Evolutionary conservation across 306 rosid species (phyloP).

Genomic region (Prunus dulcis): DNA sequence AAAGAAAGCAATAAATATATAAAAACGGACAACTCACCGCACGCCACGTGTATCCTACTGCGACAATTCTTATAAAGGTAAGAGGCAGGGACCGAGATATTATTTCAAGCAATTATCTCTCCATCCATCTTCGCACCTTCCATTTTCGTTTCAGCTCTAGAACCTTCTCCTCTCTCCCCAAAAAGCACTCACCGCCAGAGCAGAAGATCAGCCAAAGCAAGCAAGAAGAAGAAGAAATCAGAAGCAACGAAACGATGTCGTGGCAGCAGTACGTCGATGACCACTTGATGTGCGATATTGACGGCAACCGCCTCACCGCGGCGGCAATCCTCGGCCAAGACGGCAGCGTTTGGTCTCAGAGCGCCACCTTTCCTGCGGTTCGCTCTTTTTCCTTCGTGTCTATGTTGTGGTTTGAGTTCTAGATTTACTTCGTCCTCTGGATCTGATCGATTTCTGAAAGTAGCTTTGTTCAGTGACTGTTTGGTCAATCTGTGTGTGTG

Average conservation of each 20-base stretch:
- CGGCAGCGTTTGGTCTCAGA: conserved; percentile 76
- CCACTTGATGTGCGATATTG: conserved; percentile 67
- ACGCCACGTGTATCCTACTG: neutral
- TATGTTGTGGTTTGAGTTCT: neutral
- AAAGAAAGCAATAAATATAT: too few species aligned
- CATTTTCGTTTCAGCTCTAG: neutral
- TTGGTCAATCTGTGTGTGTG: neutral
- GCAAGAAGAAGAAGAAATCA: neutral
- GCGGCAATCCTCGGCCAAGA: conserved; percentile 70
- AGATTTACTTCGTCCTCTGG: neutral
- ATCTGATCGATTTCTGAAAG: neutral
- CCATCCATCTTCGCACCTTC: neutral
- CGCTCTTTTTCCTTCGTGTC: neutral
- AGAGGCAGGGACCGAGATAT: neutral
- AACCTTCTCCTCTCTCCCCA: neutral
- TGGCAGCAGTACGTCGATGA: conserved; percentile 80
- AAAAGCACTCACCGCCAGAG: neutral
- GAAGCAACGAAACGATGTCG: conserved; percentile 43
- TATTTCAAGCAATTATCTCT: neutral
- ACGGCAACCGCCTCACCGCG: conserved; percentile 46
- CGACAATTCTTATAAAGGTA: neutral
- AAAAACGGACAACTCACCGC: neutral
- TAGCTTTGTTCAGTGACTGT: neutral
- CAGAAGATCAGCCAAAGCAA: neutral
- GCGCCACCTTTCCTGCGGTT: conserved; percentile 62